Base-by-base conservation (phyloP, 345 rosid genomes). In the Draba incana region DNA sequence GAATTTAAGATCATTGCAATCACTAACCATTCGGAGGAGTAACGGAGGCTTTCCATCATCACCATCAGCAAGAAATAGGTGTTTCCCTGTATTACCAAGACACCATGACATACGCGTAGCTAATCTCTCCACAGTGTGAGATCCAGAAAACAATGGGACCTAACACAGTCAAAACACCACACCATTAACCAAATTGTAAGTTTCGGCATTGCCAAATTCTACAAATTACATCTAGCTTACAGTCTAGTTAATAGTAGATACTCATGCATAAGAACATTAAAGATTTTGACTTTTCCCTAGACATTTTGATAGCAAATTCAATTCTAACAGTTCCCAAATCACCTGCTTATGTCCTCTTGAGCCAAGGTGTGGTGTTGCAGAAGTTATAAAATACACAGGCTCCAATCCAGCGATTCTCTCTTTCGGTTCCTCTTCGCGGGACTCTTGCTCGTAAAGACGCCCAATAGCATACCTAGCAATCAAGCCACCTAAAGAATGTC, bases 341-440 rank as follows among this genome's bases (percentile, higher is more conserved):
- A 89, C 98, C 92, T 92, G 97, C 68, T 83, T 90, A 79, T 88
- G 97, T 78, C 97, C 81, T 67, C 84, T 79, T 42, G 93, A 88
- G 71, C 97, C 98, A 60, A 92, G 96, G 79, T 92, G 97, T 28
- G 98, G 98, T 1, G 85, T 81, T 25, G 98, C 98, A 74, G 76
- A 76, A 24, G 97, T 92, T 73, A 92, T 85, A 74, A 92, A 92
- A 77, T 80, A 85, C 70, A 84, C 33, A 54, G 98, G 96, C 70
- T 86, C 90, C 64, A 92, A 72, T 71, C 96, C 96, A 41, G 88
- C 92, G 64, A 92, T 88, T 75, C 68, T 86, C 48, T 74, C 81
- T 75, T 62, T 75, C 16, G 43, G 62, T 61, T 78, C 83, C 58
- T 77, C 81, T 55, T 69, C 33, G 3, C 37, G 64, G 7, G 71